These are phyloP conservation scores for Datura wrightii DNA, from an alignment of 257 asterid genomes.

Conservation along the genomic window DNA sequence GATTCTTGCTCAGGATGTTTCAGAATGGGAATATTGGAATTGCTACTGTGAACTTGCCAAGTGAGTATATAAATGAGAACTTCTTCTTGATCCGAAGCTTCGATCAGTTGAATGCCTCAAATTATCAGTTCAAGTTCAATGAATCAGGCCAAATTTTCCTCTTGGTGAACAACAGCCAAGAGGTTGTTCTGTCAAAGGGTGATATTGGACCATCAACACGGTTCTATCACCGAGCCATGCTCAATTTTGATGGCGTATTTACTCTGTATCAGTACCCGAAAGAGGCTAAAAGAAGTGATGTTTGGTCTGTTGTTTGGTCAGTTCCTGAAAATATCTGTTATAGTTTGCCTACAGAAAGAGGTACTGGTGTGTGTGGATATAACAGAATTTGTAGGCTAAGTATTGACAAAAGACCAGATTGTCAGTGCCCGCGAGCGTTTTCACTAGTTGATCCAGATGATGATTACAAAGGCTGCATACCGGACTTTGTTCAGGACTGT, in stretches of 20 bases:
- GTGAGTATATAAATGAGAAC: not conserved
- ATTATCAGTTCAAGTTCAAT: constrained; percentile 40
- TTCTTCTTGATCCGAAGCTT: constrained; percentile 33
- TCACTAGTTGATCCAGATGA: constrained; percentile 40
- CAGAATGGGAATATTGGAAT: constrained; percentile 48
- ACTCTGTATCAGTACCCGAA: constrained; percentile 42
- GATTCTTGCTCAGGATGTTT: constrained; percentile 44
- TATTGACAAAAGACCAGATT: constrained; percentile 38
- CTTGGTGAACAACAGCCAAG: not conserved
- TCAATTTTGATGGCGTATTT: constrained; percentile 55
- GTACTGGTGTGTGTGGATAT: constrained; percentile 63
- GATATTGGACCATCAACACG: constrained; percentile 16
- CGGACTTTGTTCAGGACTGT: constrained; percentile 43
- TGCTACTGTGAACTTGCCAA: constrained; percentile 37
- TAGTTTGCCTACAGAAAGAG: constrained; percentile 20
- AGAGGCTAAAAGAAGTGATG: constrained; percentile 23
- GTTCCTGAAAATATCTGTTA: constrained; percentile 42
- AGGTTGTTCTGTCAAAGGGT: constrained; percentile 22
- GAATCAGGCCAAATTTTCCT: constrained; percentile 39
- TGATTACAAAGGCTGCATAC: constrained; percentile 44
- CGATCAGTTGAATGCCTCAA: not conserved
- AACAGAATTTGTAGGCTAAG: constrained; percentile 46
- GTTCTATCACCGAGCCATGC: constrained; percentile 41
- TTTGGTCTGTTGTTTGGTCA: constrained; percentile 42
- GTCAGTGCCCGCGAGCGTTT: constrained; percentile 48